Conservation (phyloP, 116 monocot species). For the Zostera marina region DNA sequence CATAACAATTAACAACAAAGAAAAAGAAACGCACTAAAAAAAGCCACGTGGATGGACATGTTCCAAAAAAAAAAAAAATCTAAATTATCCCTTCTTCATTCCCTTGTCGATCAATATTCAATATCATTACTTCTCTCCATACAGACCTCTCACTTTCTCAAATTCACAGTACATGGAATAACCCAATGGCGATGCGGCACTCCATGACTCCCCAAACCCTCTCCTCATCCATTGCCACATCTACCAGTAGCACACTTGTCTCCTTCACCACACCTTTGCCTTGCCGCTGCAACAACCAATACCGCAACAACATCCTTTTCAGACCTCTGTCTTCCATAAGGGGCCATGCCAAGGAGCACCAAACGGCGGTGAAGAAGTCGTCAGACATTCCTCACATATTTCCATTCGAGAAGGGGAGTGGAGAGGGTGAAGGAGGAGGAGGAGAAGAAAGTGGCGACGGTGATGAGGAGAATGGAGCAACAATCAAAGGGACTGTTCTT, state of each 20-base stretch:
- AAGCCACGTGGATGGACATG: too few species aligned
- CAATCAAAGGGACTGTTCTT: conserved; percentile 53
- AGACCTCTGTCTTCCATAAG: conserved; percentile 45
- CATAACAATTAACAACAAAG: too few species aligned
- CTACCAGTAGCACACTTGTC: conserved; percentile 1
- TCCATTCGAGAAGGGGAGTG: conserved; percentile 22
- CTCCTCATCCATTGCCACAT: conserved; percentile 8
- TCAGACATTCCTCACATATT: conserved; percentile 41
- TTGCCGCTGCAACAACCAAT: background rate
- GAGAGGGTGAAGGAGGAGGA: conserved; percentile 3
- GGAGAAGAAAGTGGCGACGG: conserved; percentile 10
- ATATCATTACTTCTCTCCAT: too few species aligned
- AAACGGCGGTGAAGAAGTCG: conserved; percentile 23
- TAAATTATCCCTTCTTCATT: too few species aligned
- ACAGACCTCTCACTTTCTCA: too few species aligned
- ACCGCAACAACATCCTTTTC: conserved; percentile 11
- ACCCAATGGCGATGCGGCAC: background rate
- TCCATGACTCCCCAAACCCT: conserved; percentile 11
- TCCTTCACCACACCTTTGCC: conserved; percentile 10
- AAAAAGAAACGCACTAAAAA: too few species aligned
- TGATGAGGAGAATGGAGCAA: conserved; percentile 18
- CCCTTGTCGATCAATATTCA: too few species aligned
- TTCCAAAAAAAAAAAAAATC: too few species aligned
- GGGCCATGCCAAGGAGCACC: conserved; percentile 35
- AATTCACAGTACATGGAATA: too few species aligned